Evolutionary conservation across 2,329 filamentous ascomycete genomes (phyloP), one percentile per base, ranked within the genome.

Genomic region (Diaporthe batatas): DNA sequence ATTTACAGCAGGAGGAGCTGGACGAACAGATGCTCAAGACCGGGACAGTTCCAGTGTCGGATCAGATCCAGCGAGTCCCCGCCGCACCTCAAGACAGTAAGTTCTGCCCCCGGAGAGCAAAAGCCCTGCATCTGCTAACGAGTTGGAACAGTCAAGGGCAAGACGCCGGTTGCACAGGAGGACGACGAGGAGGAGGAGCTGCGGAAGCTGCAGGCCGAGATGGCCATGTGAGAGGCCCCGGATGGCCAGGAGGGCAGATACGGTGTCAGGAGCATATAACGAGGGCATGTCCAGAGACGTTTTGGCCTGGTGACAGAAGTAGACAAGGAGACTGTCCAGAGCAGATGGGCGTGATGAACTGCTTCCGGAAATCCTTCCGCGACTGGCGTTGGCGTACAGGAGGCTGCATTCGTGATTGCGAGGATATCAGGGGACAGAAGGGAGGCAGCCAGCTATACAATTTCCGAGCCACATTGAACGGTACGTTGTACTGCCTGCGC

Each of bases 151-250:
- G 86, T 87, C 82, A 87, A 87, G 85, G 82, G 85, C 76, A 87
- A 90, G 77, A 64, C 67, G n/a, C 80, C 83, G 23, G 81, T 81
- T 21, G 84, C 85, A 77, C 91, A 93, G 80, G 94, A 98, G 82
- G 95, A 98, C 82, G 96, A 98, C 88, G 96, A 98, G 81, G 96
- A 98, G 83, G 96, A 92, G 79, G 96, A 98, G 85, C 87, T 98
- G 80, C 91, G 93, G 83, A 98, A 96, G 85, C 84, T 99, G 77
- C 95, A 97, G 82, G 95, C 94, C 47, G 96, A 98, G 84, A 98
- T 98, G 96, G 95, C 95, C 76, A 98, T 98, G 92, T 97, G 80
- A 87, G 74, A 44, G 29, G 53, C 65, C 62, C 1, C 23, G 34
- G 25, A 54, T 36, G 53, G 32, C 34, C 11, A 54, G 10, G 39